These are phyloP conservation scores for Zelonia costaricensis DNA, from an alignment of 208 protist genomes.

Conservation along the genomic window DNA sequence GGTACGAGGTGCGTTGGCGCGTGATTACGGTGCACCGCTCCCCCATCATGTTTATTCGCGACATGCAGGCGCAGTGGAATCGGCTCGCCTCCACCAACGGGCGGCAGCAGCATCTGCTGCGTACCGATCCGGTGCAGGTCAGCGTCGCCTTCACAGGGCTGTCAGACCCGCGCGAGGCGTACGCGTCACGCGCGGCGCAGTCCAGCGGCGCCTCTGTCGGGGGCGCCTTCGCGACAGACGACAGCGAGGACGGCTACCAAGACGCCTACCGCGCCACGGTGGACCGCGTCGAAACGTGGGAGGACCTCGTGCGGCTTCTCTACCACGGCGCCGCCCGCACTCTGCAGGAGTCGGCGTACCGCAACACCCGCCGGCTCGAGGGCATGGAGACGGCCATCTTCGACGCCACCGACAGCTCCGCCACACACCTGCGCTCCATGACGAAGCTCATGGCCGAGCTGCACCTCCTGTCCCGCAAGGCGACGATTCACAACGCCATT, in stretches of 20 bases:
- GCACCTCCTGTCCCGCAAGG: conserved; percentile 44
- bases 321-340: conserved; percentile 36
- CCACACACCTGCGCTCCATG: conserved; percentile 14
- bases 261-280: conserved; percentile 8
- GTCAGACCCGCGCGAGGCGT: not conserved
- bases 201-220: conserved; percentile 1
- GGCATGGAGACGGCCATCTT: conserved; percentile 46
- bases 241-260: conserved; percentile 2
- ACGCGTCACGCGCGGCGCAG: not conserved
- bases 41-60: conserved; percentile 46
- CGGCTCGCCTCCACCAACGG: conserved; percentile 13
- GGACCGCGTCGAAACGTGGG: conserved; percentile 25
- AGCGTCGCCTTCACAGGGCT: not conserved
- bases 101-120: not conserved
- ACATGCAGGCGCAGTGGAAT: conserved; percentile 42
- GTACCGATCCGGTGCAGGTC: conserved; percentile 1
- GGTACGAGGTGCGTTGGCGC: conserved; percentile 30
- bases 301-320: conserved; percentile 47
- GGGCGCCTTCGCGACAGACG: conserved; percentile 8
- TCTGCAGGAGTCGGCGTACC: conserved; percentile 35
- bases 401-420: conserved; percentile 15
- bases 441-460: conserved; percentile 45
- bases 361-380: conserved; percentile 49
- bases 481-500: conserved; percentile 42
- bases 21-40: conserved; percentile 62